Conservation (phyloP, 2,329 filamentous ascomycete species). For the Scolecobasidium constrictum region DNA sequence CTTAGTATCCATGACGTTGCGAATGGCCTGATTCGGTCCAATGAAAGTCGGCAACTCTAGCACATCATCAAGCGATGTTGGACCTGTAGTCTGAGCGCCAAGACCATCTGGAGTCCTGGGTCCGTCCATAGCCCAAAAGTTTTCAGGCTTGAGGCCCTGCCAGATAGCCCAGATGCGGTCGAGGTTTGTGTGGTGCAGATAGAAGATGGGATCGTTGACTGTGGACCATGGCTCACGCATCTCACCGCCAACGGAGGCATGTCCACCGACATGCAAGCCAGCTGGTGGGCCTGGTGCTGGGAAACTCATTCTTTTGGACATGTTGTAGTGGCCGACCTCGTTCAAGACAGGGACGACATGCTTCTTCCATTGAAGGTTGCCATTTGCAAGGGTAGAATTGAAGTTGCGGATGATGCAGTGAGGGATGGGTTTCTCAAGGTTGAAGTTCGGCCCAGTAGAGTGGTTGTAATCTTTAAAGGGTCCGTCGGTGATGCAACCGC, state of each 20-base stretch:
- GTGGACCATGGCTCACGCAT: constrained; percentile 14
- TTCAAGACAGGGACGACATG: constrained; percentile 2
- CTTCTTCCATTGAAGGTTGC: constrained; percentile 2
- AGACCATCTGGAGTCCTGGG: constrained; percentile 20
- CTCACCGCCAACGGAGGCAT: neutral
- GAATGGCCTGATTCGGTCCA: neutral
- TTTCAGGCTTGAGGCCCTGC: constrained; percentile 33
- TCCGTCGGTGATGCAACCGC: constrained; percentile 1
- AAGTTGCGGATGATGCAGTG: constrained; percentile 1
- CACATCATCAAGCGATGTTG: neutral
- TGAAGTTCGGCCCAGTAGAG: neutral
- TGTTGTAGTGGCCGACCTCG: neutral
- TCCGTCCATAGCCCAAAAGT: constrained; percentile 28
- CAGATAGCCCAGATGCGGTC: constrained; percentile 40
- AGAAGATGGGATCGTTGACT: constrained; percentile 29
- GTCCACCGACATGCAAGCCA: constrained; percentile 3
- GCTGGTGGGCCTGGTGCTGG: neutral
- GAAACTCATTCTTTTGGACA: neutral
- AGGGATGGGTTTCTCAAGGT: neutral
- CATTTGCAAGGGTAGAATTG: neutral
- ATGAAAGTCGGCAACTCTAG: constrained; percentile 1
- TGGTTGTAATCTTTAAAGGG: neutral
- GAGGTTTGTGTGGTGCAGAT: constrained; percentile 37
- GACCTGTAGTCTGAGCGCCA: no score
- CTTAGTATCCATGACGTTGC: constrained; percentile 1